Conservation (phyloP, 2,329 filamentous ascomycete genomes). For the Neofusicoccum sp. region DNA sequence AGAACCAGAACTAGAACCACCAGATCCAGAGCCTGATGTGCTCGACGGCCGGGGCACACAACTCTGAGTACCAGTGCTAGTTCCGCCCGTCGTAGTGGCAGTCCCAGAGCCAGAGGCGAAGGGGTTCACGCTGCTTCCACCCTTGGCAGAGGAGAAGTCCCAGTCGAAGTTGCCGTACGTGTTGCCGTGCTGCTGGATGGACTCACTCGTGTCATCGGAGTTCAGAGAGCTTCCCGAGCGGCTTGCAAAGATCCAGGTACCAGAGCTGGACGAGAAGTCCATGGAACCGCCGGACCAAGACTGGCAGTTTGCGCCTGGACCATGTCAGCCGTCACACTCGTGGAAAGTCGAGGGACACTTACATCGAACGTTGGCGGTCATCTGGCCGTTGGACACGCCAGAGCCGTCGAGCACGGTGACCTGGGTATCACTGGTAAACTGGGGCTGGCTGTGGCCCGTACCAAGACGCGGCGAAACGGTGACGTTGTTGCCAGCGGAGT, state of each 20-base stretch:
- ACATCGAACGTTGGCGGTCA: constrained; percentile 59
- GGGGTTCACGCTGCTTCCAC: constrained; percentile 48
- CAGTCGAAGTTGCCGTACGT: constrained; percentile 44
- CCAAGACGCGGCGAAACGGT: constrained; percentile 56
- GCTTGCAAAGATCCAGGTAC: constrained; percentile 53
- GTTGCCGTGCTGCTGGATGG: constrained; percentile 47
- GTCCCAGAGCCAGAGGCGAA: constrained; percentile 29
- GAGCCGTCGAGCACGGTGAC: constrained; percentile 54
- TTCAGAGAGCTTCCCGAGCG: constrained; percentile 48
- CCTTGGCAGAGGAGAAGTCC: constrained; percentile 50
- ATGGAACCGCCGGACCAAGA: constrained; percentile 54
- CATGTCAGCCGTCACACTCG: background rate
- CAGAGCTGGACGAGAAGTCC: constrained; percentile 45
- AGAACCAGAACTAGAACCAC: constrained; percentile 20
- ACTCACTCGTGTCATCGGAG: constrained; percentile 44
- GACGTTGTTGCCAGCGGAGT: constrained; percentile 52
- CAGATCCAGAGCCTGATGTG: constrained; percentile 1
- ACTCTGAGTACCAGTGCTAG: constrained; percentile 23
- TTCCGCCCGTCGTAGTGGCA: constrained; percentile 4
- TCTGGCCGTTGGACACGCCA: constrained; percentile 51
- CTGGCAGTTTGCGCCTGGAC: constrained; percentile 50
- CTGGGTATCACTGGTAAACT: constrained; percentile 41
- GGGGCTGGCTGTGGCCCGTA: constrained; percentile 45
- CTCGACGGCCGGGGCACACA: constrained; percentile 30
- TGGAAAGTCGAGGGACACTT: constrained; percentile 22